These are phyloP conservation scores for Psilocybe cyanescens DNA, from an alignment of 768 basidiomycete genomes.

Conservation along the genomic window DNA sequence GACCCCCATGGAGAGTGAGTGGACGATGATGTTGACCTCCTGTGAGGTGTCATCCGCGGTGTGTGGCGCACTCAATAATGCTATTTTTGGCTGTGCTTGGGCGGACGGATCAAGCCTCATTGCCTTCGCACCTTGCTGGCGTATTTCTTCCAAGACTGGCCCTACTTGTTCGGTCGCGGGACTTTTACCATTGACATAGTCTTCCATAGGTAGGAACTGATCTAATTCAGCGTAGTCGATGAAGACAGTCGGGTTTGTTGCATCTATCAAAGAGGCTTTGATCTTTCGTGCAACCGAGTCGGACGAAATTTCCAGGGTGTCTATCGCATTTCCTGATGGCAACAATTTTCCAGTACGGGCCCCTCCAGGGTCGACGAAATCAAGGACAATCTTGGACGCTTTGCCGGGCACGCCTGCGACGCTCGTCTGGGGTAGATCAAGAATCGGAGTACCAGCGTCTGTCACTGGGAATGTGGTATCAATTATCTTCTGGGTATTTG, in stretches of 20 bases:
- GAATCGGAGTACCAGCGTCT: conserved; percentile 37
- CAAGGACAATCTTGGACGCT: conserved; percentile 66
- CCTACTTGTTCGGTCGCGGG: conserved; percentile 26
- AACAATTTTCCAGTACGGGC: conserved; percentile 74
- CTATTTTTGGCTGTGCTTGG: conserved; percentile 75
- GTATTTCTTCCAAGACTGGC: conserved; percentile 52
- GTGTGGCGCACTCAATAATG: conserved; percentile 48
- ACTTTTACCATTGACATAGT: conserved; percentile 36
- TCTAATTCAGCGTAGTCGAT: conserved; percentile 48
- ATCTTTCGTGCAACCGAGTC: conserved; percentile 24
- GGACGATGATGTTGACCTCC: conserved; percentile 53
- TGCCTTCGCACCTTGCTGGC: conserved; percentile 53
- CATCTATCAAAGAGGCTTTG: conserved; percentile 64
- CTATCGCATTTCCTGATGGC: conserved; percentile 57
- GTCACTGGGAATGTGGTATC: conserved; percentile 71
- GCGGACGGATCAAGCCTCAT: conserved; percentile 70
- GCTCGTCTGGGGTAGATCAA: conserved; percentile 51
- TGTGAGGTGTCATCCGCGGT: conserved; percentile 24
- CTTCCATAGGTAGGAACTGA: conserved; percentile 38
- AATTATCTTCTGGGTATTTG: conserved; percentile 72
- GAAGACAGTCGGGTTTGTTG: conserved; percentile 78
- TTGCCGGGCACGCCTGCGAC: conserved; percentile 74
- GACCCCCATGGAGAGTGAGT: conserved; percentile 74
- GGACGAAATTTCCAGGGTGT: conserved; percentile 40
- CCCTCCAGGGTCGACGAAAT: conserved; percentile 69